A percentile compares a stretch with the other conserved stretches of the same genome.
phyloP scores from a whole-genome alignment of 306 rosid species.

The Quercus parvula region DNA sequence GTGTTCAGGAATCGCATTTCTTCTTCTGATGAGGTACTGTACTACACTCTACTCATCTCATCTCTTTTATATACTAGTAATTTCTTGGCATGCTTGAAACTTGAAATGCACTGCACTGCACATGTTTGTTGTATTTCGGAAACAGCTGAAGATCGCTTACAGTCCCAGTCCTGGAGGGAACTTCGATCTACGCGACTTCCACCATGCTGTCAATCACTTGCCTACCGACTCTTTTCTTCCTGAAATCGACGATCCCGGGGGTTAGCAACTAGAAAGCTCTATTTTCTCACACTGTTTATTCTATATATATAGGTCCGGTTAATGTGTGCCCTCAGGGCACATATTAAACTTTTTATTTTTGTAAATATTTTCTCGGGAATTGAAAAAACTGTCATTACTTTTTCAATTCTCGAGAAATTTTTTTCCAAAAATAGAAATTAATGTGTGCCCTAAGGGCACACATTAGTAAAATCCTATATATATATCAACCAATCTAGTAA shows the following conservation, averaged over 20 bases:
- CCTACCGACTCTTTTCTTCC: conserved; percentile 53
- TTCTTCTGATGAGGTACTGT: conserved; percentile 47
- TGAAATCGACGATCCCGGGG: conserved; percentile 25
- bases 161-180: conserved; percentile 47
- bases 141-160: conserved; percentile 62
- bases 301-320: too few relatives aligned
- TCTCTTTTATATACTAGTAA: background rate
- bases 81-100: background rate
- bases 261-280: too few relatives aligned
- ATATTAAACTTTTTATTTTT: too few relatives aligned
- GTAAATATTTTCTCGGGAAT: too few relatives aligned
- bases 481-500: too few relatives aligned
- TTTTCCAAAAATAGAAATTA: too few relatives aligned
- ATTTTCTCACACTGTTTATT: too few relatives aligned
- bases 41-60: background rate
- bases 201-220: conserved; percentile 55
- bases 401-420: too few relatives aligned
- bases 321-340: too few relatives aligned
- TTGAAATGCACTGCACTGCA: conserved; percentile 12
- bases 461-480: too few relatives aligned
- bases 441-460: too few relatives aligned
- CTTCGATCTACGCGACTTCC: conserved; percentile 68
- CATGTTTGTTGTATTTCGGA: conserved; percentile 2
- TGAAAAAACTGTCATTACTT: too few relatives aligned
- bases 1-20: conserved; percentile 39